These are phyloP conservation scores for Chenopodium formosanum DNA, from an alignment of 148 eudicot species.

Conservation along the genomic window DNA sequence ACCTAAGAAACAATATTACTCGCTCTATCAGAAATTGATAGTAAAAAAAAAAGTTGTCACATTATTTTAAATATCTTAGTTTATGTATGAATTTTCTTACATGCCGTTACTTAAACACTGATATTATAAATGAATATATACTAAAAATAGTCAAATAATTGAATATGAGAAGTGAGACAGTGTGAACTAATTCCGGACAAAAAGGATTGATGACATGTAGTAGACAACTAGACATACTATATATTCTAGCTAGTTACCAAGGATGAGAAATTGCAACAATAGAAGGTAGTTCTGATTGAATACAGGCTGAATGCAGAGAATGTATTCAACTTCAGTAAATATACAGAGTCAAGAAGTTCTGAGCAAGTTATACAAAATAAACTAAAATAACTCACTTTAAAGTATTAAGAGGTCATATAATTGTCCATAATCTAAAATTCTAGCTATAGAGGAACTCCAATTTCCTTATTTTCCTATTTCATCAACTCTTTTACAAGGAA, in stretches of 20 bases:
- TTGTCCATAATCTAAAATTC: conserved; percentile 29
- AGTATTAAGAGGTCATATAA: conserved; percentile 16
- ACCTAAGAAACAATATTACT: neutral
- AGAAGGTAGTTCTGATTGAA: neutral
- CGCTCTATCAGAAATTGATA: neutral
- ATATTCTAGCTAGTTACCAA: neutral
- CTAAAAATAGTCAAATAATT: too few relatives aligned
- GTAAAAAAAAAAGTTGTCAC: neutral
- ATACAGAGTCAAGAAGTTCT: conserved; percentile 17
- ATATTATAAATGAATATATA: neutral
- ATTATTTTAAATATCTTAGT: neutral
- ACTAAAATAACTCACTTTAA: neutral
- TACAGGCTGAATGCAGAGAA: conserved; percentile 16
- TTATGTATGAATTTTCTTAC: neutral
- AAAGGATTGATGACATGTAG: neutral
- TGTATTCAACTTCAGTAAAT: conserved; percentile 23
- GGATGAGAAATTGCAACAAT: neutral
- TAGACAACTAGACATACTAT: neutral
- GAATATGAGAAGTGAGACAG: neutral
- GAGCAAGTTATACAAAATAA: conserved; percentile 15
- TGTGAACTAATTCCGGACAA: neutral
- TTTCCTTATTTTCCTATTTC: conserved; percentile 22
- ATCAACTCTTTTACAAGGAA: conserved; percentile 19
- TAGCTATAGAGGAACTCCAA: conserved; percentile 21
- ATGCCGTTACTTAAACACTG: neutral